These are phyloP conservation scores for Karstenula rhodostoma DNA, from an alignment of 2,329 filamentous ascomycete species.

Conservation along the genomic window DNA sequence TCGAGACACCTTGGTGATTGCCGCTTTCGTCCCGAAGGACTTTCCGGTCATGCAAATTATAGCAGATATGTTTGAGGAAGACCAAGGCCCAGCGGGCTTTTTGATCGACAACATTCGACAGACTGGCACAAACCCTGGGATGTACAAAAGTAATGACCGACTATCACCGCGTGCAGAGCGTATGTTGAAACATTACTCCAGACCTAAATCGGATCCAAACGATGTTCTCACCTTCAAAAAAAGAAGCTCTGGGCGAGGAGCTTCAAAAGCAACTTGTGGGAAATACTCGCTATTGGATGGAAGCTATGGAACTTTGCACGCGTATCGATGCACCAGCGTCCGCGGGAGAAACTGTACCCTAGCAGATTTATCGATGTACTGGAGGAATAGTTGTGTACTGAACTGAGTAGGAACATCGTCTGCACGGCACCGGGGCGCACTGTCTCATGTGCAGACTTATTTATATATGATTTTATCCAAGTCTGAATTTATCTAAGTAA, in stretches of 20 bases:
- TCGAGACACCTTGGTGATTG: conserved; percentile 24
- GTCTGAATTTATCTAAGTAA: neutral
- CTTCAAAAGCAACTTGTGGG: neutral
- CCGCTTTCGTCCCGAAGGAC: conserved; percentile 17
- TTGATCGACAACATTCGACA: conserved; percentile 13
- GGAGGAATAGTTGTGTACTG: neutral
- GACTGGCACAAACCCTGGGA: neutral
- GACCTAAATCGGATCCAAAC: too few relatives aligned
- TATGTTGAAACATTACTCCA: neutral
- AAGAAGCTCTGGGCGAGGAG: neutral
- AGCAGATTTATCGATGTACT: neutral
- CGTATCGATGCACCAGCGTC: neutral
- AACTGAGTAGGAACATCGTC: neutral
- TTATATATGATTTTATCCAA: too few relatives aligned
- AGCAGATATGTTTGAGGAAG: conserved; percentile 19
- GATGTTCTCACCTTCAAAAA: neutral
- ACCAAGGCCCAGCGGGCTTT: conserved; percentile 17
- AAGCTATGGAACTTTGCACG: neutral
- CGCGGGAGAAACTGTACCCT: neutral
- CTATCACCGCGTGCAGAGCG: neutral
- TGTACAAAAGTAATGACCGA: neutral
- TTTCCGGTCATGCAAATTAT: conserved; percentile 30
- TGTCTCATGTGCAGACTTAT: neutral
- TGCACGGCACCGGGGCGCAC: neutral
- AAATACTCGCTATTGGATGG: neutral